Percentiles rank a stretch among this genome's conserved stretches.
These are phyloP conservation scores for Aspergillus neoniger DNA, from an alignment of 2,329 filamentous ascomycete species.

Conservation along the genomic window DNA sequence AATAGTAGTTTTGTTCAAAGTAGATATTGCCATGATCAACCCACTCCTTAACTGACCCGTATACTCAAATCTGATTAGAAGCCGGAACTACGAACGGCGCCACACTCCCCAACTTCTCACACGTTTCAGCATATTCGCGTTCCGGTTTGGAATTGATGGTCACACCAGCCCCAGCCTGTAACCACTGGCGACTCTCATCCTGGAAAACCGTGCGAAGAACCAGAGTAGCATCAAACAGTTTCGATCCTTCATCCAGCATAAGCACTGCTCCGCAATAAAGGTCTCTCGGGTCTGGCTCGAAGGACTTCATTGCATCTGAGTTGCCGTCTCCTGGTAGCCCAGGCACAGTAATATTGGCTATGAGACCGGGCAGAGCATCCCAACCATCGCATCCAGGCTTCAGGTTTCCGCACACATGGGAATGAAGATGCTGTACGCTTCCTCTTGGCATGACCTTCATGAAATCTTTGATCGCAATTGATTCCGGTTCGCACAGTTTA, in stretches of 20 bases:
- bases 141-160: conserved; percentile 16
- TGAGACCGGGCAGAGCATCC: conserved; percentile 16
- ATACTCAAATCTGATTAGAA: too few relatives aligned
- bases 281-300: conserved; percentile 15
- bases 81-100: conserved; percentile 5
- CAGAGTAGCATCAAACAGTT: conserved; percentile 16
- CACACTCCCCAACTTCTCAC: conserved; percentile 21
- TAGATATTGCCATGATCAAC: too few relatives aligned
- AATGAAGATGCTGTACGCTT: conserved; percentile 19
- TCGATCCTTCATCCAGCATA: conserved; percentile 10
- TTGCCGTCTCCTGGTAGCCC: conserved; percentile 17
- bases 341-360: conserved; percentile 19
- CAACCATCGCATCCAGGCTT: conserved; percentile 12
- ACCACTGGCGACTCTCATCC: conserved; percentile 12
- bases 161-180: conserved; percentile 21
- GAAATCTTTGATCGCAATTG: conserved; percentile 14
- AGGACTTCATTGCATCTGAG: conserved; percentile 14
- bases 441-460: conserved; percentile 17
- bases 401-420: conserved; percentile 14
- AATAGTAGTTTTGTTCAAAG: too few relatives aligned
- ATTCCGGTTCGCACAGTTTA: conserved; percentile 8
- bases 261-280: conserved; percentile 21
- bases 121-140: conserved; percentile 17
- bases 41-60: too few relatives aligned
- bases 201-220: conserved; percentile 22